phyloP scores from a whole-genome alignment of 495 filamentous ascomycete genomes.

The Mycothermus thermophilus region DNA sequence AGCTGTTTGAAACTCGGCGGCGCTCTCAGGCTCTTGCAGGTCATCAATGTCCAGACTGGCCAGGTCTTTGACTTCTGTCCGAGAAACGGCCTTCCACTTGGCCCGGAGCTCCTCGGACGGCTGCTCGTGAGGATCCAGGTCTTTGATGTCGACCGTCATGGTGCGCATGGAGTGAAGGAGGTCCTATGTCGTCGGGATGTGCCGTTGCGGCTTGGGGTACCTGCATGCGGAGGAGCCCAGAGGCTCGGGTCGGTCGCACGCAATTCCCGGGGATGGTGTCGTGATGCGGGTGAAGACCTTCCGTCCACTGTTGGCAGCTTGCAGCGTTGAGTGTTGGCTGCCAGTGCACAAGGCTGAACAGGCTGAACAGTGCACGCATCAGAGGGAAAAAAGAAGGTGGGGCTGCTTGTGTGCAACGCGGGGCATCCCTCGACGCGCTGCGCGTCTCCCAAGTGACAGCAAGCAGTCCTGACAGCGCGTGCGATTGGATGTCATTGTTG shows the following conservation, averaged over 20 bases:
- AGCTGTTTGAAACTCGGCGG: conserved; percentile 21
- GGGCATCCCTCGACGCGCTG: conserved; percentile 11
- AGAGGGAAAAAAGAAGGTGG: background rate
- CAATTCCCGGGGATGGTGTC: too few relatives aligned
- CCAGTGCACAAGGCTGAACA: too few relatives aligned
- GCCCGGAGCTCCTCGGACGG: conserved; percentile 51
- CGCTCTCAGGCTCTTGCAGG: conserved; percentile 16
- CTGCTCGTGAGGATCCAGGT: conserved; percentile 53
- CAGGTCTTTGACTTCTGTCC: conserved; percentile 28
- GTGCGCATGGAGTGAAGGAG: too few relatives aligned
- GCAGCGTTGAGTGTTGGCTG: too few relatives aligned
- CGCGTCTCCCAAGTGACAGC: conserved; percentile 13
- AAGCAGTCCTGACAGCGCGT: conserved; percentile 4
- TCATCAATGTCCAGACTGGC: conserved; percentile 31
- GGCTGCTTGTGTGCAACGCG: conserved; percentile 2
- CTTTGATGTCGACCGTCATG: conserved; percentile 30
- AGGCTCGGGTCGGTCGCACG: too few relatives aligned
- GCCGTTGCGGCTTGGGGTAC: too few relatives aligned
- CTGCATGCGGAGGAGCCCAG: too few relatives aligned
- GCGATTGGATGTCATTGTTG: conserved; percentile 15
- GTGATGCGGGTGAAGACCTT: too few relatives aligned
- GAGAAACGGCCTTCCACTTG: conserved; percentile 45
- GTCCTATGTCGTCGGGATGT: too few relatives aligned
- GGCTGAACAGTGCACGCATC: too few relatives aligned
- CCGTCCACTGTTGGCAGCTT: too few relatives aligned